phyloP scores from a whole-genome alignment of 345 rosid genomes.

The Barbarea vulgaris region DNA sequence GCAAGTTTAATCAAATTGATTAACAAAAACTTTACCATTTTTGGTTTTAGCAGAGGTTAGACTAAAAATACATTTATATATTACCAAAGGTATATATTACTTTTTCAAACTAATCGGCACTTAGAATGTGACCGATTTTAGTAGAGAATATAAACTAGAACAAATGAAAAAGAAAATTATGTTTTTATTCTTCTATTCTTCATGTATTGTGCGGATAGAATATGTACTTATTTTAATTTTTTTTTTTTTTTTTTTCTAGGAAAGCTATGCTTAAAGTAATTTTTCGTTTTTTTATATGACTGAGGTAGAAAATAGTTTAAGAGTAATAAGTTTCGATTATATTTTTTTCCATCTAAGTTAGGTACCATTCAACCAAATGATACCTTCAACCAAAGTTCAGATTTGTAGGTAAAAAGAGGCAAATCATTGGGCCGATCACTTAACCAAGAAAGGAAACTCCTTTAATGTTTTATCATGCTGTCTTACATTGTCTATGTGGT shows the following conservation, averaged over 20 bases:
- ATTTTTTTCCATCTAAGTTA: not conserved
- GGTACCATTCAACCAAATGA: not conserved
- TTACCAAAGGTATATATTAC: not conserved
- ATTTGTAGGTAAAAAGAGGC: not conserved
- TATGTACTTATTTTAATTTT: not conserved
- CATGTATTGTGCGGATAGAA: not conserved
- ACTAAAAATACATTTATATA: no score
- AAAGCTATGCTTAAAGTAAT: not conserved
- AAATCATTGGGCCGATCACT: not conserved
- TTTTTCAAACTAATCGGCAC: not conserved
- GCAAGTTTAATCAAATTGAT: not conserved
- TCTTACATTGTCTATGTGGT: not conserved
- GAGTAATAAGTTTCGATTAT: not conserved
- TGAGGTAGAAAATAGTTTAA: not conserved
- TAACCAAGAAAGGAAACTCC: not conserved
- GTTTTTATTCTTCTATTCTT: not conserved
- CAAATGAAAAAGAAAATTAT: not conserved
- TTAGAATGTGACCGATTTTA: not conserved
- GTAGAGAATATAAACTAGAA: not conserved
- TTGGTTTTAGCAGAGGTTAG: not conserved
- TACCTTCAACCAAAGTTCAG: not conserved
- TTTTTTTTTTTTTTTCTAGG: not conserved
- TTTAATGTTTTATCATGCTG: not conserved
- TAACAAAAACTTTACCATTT: not conserved
- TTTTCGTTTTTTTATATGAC: not conserved